Base-by-base conservation (phyloP, 139 green algal species). In the Mesotaenium endlicherianum region DNA sequence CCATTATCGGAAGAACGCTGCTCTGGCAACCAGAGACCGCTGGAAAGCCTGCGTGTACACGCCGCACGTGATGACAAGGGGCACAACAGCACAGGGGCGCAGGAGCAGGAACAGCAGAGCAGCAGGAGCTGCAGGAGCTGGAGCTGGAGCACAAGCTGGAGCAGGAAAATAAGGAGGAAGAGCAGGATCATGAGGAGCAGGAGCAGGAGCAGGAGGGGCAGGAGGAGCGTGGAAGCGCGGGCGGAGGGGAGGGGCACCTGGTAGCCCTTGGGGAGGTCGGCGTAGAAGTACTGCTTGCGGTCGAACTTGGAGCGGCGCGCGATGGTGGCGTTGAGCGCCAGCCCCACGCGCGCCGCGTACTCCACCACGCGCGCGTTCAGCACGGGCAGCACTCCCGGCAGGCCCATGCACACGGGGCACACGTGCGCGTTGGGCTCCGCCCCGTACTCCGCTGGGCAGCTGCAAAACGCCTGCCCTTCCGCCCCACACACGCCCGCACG, bases 251-350 rank as follows among this genome's bases (percentile, higher is more conserved):
- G 57, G n/a, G 16, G 57, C 0, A 83, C 80, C 79, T 88, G 88
- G 78, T 85, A 85, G 36, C 95, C 95, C 83, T 99, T 99, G 14
- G 96, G 96, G 69, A 99, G 87, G 89, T 99, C 96, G 30, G 95
- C 87, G 78, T 99, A 99, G 83, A 99, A 99, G 92, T 99, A 99
- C 88, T 99, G 95, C 90, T 99, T 99, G 76, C 96, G 91, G 91
- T 98, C 96, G 92, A 99, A 99, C 88, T 97, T 98, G 43, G 92
- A 96, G 38, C 47, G 16, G 44, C n/a, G 3, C 67, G 89, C 85
- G n/a, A 98, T 92, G 20, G 80, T 74, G 57, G 89, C 93, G 67
- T 93, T 87, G 41, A 99, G 90, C 6, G 96, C 96, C 34, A 99
- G 82, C 1, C 95, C 71, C 67, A 77, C 36, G 1, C 30, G 39